Base-by-base conservation (phyloP, 352 stramenopile species). In the Phytophthora podocarpi region DNA sequence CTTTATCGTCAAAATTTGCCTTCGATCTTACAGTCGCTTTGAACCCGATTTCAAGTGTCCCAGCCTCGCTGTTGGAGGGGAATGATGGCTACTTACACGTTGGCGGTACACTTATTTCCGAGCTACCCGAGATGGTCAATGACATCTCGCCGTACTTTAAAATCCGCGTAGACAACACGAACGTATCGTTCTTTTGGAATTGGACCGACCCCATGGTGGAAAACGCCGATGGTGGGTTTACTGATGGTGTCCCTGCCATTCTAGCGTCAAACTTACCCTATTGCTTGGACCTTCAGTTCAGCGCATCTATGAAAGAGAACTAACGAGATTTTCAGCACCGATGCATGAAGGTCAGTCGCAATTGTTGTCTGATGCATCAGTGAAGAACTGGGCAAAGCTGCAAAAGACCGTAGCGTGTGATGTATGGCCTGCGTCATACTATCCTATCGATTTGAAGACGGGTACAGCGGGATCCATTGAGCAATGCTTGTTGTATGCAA, bases 401-500 rank as follows among this genome's bases (percentile, higher is more conserved):
- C 5, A 47, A 16, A 18, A 36, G n/a, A 30, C 47, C 15, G 57
- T 64, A 2, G 21, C 7, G 3, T 67, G 57, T 27, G 35, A 11
- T 18, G 18, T 53, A n/a, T 59, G 26, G 28, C 58, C 58, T 8
- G 34, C 31, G 12, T 64, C 48, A 24, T n/a, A 51, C 7, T 67
- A 72, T 42, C 49, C 57, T 18, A 60, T 72, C 16, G 53, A 60
- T 5, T 15, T 32, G n/a, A n/a, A n/a, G n/a, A n/a, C n/a, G n/a
- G n/a, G n/a, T n/a, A n/a, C n/a, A n/a, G n/a, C n/a, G n/a, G n/a
- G n/a, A n/a, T n/a, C n/a, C n/a, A n/a, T n/a, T n/a, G n/a, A n/a
- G n/a, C n/a, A n/a, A n/a, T n/a, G n/a, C n/a, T n/a, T n/a, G n/a
- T n/a, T n/a, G n/a, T n/a, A n/a, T n/a, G n/a, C n/a, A n/a, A n/a